Base-by-base conservation (phyloP, 345 rosid species). In the Syzygium aromaticum region DNA sequence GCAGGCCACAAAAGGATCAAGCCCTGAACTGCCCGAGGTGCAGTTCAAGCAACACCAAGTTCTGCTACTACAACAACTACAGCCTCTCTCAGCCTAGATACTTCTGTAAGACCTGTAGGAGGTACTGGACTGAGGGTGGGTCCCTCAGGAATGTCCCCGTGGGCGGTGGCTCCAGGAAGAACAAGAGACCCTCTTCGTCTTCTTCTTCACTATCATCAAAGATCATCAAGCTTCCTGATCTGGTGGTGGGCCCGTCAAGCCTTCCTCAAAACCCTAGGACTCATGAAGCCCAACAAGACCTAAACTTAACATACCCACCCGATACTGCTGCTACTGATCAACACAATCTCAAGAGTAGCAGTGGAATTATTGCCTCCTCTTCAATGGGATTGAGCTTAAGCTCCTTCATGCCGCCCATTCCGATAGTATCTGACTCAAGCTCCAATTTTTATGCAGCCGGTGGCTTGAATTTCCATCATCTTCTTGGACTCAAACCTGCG, bases 101-200 rank as follows among this genome's bases (percentile, higher is more conserved):
- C 93, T 95, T 95, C 82, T 98, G 99, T 90, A 98, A 98, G 95
- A 93, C 97, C 86, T 98, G 99, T 88, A 92, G 96, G 92, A 96
- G 99, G 93, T 98, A 98, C 84, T 98, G 99, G 99, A 98, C 99
- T 49, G 98, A 96, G 90, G 99, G 99, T 8, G 99, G 99, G 23
- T 96, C 99, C 33, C 94, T 96, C 5, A 93, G 99, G 85, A 98
- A 96, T 89, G 96, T 98, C 86, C 99, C 99, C 40, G 99, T 98
- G 19, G 99, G 99, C 40, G 99, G 99, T 59, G 98, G 97, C 87
- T 96, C 99, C 86, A 95, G 99, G 86, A 98, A 95, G 95, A 98
- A 98, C 94, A 98, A 95, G 91, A 94, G 98, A 91, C 92, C 98
- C 54, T 87, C 94, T 57, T 89, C 82, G 19, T 38, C 43, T 25